Percentiles rank a stretch among this genome's conserved stretches.
Evolutionary conservation across 768 basidiomycete genomes (phyloP).

Genomic region (Steccherinum ochraceum): DNA sequence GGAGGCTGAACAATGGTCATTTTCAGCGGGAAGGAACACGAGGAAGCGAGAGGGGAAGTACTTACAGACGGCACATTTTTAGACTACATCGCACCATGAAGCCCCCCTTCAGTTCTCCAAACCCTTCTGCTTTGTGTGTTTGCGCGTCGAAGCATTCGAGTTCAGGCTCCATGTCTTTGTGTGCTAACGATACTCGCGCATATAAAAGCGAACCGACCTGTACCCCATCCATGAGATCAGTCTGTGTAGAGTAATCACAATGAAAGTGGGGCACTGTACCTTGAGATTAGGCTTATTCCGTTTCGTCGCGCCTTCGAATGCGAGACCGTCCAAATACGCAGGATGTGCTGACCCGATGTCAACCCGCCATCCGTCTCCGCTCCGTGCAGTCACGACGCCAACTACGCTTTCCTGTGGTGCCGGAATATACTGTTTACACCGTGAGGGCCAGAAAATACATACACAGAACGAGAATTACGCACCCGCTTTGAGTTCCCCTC

Average conservation of each 20-base stretch:
- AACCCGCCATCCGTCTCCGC: constrained; percentile 88
- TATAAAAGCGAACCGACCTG: constrained; percentile 91
- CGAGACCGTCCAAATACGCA: constrained; percentile 81
- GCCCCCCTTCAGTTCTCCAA: constrained; percentile 89
- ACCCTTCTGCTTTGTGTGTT: constrained; percentile 87
- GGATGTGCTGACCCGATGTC: constrained; percentile 89
- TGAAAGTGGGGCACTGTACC: constrained; percentile 31
- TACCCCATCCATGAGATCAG: constrained; percentile 5
- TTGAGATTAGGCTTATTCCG: constrained; percentile 92
- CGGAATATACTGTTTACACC: constrained; percentile 71
- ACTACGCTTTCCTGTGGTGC: constrained; percentile 87
- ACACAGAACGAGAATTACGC: constrained; percentile 25
- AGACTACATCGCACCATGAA: constrained; percentile 79
- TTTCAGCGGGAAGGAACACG: background rate
- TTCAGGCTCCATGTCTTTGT: constrained; percentile 98
- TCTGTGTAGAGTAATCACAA: background rate
- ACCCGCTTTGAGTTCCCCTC: constrained; percentile 84
- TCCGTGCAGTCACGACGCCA: constrained; percentile 71
- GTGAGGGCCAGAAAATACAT: background rate
- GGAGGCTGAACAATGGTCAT: constrained; percentile 41
- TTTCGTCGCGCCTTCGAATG: constrained; percentile 96
- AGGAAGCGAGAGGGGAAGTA: constrained; percentile 6
- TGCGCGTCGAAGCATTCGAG: constrained; percentile 94
- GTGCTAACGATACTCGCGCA: constrained; percentile 87
- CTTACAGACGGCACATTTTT: constrained; percentile 81